Conservation (phyloP, 768 basidiomycete genomes). For the Sporobolomyces roseus region DNA sequence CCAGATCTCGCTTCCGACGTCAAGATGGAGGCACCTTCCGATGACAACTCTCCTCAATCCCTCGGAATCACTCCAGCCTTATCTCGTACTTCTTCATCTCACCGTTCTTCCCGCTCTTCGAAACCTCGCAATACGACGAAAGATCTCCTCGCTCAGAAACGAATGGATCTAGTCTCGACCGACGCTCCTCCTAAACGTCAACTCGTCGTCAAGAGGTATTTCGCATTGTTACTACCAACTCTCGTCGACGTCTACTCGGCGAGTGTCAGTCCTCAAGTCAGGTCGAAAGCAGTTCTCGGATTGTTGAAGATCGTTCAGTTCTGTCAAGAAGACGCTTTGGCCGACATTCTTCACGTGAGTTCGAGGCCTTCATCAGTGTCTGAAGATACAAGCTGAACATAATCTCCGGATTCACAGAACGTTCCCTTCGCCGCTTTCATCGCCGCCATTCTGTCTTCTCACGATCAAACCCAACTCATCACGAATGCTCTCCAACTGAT, state of each 20-base stretch:
- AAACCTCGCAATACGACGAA: conserved; percentile 36
- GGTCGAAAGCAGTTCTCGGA: conserved; percentile 82
- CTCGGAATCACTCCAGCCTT: conserved; percentile 46
- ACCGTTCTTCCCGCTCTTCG: conserved; percentile 46
- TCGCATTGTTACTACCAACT: conserved; percentile 84
- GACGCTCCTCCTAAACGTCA: conserved; percentile 64
- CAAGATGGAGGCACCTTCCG: conserved; percentile 34
- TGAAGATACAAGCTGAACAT: too few species aligned
- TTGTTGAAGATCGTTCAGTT: conserved; percentile 88
- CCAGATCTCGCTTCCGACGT: conserved; percentile 19
- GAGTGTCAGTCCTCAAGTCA: conserved; percentile 79
- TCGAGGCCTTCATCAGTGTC: too few species aligned
- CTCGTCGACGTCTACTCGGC: conserved; percentile 99
- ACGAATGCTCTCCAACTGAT: conserved; percentile 81
- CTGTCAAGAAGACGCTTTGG: conserved; percentile 70
- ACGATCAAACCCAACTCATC: conserved; percentile 78
- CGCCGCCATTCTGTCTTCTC: conserved; percentile 85
- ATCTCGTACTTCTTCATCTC: conserved; percentile 41
- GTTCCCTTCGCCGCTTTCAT: conserved; percentile 95
- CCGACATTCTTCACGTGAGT: conserved; percentile 70
- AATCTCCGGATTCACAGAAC: conserved; percentile 54
- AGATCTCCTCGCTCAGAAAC: conserved; percentile 52
- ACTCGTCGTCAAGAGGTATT: conserved; percentile 70
- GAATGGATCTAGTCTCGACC: conserved; percentile 60
- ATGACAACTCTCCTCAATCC: conserved; percentile 40